phyloP scores from a whole-genome alignment of 2,329 filamentous ascomycete genomes.

The Epichloe sp. region DNA sequence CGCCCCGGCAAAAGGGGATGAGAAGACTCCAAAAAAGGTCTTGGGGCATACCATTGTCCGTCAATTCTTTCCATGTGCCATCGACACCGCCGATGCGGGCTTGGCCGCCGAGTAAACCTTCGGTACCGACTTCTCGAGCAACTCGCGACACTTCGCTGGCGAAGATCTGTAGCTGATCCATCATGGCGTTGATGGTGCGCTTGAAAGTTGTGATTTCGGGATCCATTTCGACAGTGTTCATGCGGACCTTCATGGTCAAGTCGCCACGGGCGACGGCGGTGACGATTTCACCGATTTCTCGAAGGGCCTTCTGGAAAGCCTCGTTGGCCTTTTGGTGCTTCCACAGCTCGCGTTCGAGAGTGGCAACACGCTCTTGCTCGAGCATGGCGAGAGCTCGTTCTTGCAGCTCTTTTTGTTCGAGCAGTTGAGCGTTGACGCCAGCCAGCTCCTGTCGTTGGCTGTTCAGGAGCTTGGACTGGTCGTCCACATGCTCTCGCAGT shows the following conservation, averaged over 20 bases:
- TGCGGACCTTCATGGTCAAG: conserved; percentile 90
- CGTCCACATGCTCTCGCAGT: conserved; percentile 80
- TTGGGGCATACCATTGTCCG: conserved; percentile 53
- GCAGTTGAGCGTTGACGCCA: conserved; percentile 72
- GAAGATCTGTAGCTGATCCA: conserved; percentile 94
- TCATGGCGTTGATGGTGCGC: conserved; percentile 97
- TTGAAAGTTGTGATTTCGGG: conserved; percentile 97
- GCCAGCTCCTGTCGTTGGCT: conserved; percentile 77
- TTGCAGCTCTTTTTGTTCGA: conserved; percentile 78
- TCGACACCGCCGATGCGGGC: conserved; percentile 88
- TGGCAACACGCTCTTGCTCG: conserved; percentile 76
- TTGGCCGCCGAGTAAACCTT: conserved; percentile 86
- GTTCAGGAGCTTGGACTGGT: conserved; percentile 84
- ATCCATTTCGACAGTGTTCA: conserved; percentile 94
- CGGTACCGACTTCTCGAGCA: conserved; percentile 89
- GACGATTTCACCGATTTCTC: conserved; percentile 94
- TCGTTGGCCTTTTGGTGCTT: conserved; percentile 98
- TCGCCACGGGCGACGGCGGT: conserved; percentile 93
- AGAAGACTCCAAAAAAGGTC: background rate
- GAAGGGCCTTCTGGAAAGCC: conserved; percentile 92
- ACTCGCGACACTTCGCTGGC: conserved; percentile 92
- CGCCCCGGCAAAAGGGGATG: background rate
- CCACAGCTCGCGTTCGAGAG: conserved; percentile 82
- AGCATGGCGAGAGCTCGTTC: conserved; percentile 70
- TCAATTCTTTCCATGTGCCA: conserved; percentile 95